Evolutionary conservation across 768 basidiomycete species (phyloP), one percentile per base, ranked within the genome.

Genomic region (Suillus variegatus): DNA sequence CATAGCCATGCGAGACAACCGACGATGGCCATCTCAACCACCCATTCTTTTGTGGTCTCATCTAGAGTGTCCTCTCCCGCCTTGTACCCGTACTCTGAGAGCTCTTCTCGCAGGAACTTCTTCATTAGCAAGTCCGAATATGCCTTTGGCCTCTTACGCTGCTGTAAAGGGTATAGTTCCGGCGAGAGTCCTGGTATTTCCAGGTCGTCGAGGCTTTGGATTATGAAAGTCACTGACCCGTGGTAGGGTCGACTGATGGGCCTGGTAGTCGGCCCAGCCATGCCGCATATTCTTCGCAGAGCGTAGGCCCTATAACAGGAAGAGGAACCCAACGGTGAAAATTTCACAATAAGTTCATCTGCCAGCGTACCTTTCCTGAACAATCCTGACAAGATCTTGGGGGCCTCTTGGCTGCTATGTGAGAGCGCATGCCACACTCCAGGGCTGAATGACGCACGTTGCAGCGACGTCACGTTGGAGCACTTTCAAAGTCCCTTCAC

Each of bases 331-430:
- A 18, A 9, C 3, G n/a, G n/a, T 1, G 6, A 64, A 1, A 74
- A 75, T 68, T 79, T 65, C 60, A 76, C 68, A 62, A 74, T 6
- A 55, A 2, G 6, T 54, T 3, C 1, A 12, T 55, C 35, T 13
- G 54, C 35, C 20, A 1, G 35, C 5, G 54, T 55, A 20, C 20
- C 35, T 6, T 6, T 36, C 36, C 32, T 36, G 54, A 55, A 55
- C 20, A 55, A 20, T 55, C 35, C 20, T 12, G 54, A 20, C 20
- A 36, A n/a, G 20, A 55, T 36, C 6, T n/a, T 32, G 2, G 9
- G 12, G 35, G 35, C 35, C 35, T 12, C 7, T 20, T 6, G 20
- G 12, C 32, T 55, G 54, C 54, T 36, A n/a, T 12, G 6, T 3
- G 20, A 55, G 35, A 55, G 35, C 10, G 20, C n/a, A 13, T 55